Evolutionary conservation across 129 eudicot genomes (phyloP).

Genomic region (Mikania micrantha): DNA sequence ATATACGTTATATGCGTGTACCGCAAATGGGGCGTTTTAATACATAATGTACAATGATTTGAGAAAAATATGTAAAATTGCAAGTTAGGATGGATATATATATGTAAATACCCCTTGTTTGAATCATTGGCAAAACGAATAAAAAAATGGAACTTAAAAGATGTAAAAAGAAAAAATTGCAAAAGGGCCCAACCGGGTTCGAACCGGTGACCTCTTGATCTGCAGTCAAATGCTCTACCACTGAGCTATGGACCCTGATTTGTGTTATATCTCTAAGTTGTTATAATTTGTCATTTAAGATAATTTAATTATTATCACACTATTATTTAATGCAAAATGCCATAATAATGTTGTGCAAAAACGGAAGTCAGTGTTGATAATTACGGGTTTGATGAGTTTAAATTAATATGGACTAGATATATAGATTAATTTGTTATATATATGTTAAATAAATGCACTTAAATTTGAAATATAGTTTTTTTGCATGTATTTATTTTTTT

Average conservation of each 20-base stretch:
- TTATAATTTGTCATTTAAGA: too few species aligned
- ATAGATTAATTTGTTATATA: not conserved
- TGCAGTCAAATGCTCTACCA: conserved; percentile 99
- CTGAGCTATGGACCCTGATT: conserved; percentile 98
- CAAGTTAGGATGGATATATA: too few species aligned
- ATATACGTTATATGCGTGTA: too few species aligned
- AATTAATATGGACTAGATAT: not conserved
- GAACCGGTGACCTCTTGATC: conserved; percentile 99
- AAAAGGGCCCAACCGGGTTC: conserved; percentile 99
- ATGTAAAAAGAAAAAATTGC: not conserved
- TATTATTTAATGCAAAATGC: not conserved
- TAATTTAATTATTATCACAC: not conserved
- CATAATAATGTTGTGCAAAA: not conserved
- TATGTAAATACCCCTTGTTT: too few species aligned
- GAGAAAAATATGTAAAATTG: too few species aligned
- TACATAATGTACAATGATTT: too few species aligned
- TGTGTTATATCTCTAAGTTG: not conserved
- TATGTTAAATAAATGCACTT: not conserved
- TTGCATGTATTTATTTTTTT: too few species aligned
- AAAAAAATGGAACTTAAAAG: not conserved
- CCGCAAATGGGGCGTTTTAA: too few species aligned
- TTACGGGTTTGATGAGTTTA: not conserved
- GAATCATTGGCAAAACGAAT: too few species aligned
- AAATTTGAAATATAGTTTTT: too few species aligned
- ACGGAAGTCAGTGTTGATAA: not conserved